These are phyloP conservation scores for Taphrina betulina DNA, from an alignment of 1,139 yeast genomes.

Conservation along the genomic window DNA sequence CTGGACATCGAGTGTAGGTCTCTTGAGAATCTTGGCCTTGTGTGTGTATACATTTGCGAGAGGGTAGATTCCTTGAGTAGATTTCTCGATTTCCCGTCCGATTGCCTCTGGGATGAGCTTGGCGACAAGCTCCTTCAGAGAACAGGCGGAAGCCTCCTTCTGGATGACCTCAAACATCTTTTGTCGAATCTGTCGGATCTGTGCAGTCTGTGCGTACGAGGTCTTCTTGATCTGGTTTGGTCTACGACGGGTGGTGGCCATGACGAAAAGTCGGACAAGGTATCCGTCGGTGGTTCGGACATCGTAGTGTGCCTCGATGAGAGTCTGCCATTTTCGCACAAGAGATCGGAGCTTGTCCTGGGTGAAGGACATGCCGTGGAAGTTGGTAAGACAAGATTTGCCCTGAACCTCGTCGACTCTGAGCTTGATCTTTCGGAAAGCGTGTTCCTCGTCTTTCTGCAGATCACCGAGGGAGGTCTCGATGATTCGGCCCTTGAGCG, in stretches of 20 bases:
- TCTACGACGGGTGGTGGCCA: constrained; percentile 90
- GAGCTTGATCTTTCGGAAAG: constrained; percentile 83
- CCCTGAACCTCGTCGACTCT: constrained; percentile 94
- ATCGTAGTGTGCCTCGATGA: constrained; percentile 87
- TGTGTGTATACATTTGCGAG: constrained; percentile 89
- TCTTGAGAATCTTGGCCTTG: constrained; percentile 87
- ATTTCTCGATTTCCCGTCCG: constrained; percentile 86
- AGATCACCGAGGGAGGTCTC: constrained; percentile 86
- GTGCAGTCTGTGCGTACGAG: constrained; percentile 85
- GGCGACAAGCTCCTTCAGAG: constrained; percentile 82
- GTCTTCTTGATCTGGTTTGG: constrained; percentile 89
- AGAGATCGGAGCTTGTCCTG: constrained; percentile 85
- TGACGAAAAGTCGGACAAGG: constrained; percentile 82
- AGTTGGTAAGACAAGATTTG: constrained; percentile 87
- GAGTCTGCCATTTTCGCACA: constrained; percentile 91
- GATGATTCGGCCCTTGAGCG: constrained; percentile 85
- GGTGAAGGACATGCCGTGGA: constrained; percentile 92
- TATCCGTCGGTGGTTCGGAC: constrained; percentile 90
- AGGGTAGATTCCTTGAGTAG: constrained; percentile 80
- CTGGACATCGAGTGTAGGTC: constrained; percentile 89
- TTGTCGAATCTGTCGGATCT: constrained; percentile 83
- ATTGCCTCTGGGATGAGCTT: constrained; percentile 89
- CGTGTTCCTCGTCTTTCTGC: constrained; percentile 90
- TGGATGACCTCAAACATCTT: constrained; percentile 82
- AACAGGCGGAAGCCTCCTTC: constrained; percentile 79